phyloP scores from a whole-genome alignment of 2,329 filamentous ascomycete genomes.

The Chaetomiaceae sp. region DNA sequence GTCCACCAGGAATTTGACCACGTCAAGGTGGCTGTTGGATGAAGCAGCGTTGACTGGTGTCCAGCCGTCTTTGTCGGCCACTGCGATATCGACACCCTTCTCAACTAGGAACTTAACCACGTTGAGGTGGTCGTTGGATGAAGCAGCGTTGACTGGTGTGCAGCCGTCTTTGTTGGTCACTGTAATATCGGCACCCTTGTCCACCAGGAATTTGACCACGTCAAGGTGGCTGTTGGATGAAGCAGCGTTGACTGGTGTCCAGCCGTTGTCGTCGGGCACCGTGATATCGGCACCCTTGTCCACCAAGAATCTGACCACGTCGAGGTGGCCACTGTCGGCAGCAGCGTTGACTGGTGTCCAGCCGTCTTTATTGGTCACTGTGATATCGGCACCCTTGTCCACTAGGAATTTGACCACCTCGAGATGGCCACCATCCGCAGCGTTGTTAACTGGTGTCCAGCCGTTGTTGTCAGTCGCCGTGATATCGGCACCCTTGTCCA shows the following conservation, averaged over 20 bases:
- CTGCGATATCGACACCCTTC: no score
- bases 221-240: neutral
- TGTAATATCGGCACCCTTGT: neutral
- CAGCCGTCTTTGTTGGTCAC: neutral
- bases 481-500: no score
- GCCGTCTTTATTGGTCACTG: neutral
- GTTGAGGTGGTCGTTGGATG: no score
- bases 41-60: neutral
- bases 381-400: neutral
- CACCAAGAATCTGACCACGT: neutral
- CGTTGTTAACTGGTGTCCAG: neutral
- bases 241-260: neutral
- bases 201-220: no score
- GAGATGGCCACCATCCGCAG: neutral
- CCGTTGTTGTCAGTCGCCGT: no score
- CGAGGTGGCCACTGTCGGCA: neutral
- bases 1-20: neutral
- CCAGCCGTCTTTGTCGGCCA: no score
- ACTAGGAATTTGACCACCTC: neutral
- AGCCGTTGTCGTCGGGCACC: neutral
- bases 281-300: neutral
- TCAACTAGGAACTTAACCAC: no score
- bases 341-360: neutral
- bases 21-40: neutral
- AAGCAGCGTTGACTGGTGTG: no score